Evolutionary conservation across 78 protist species (phyloP), one percentile per base, ranked within the genome.

Genomic region (Dictyostelium capitatum): DNA sequence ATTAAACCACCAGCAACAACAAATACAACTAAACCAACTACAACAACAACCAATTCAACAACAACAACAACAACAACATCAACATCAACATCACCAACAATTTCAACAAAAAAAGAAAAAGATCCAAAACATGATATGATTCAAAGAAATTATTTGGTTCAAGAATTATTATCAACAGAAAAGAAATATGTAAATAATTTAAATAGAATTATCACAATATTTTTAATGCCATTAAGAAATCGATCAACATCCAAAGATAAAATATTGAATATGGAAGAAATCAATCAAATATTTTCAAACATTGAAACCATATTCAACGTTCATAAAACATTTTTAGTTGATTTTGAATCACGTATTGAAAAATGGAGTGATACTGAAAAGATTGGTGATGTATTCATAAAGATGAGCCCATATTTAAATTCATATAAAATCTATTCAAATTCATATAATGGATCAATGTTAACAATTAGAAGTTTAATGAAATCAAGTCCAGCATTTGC

Each of bases 121-220:
- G 65, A 80, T 17, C 47, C 32, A 65, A 59, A 56, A 51, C 20
- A 59, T 47, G 73, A 77, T 50, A 56, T 53, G 78, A 51, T 62
- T n/a, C 93, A 87, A 77, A 74, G 93, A 87, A 77, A 46, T 47
- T 87, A 87, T 87, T 50, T 78, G 17, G 93, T 56, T 6, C 83
- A 87, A 87, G 93, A 87, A n/a, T 54, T 87, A 19, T 50, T 87
- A 65, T 59, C 93, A 17, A 87, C 85, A 2, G 93, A 87, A 50
- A 87, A 77, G 81, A 87, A 87, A 77, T 87, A 87, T 51, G 69
- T 87, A 14, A 87, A 87, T 50, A 87, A 73, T 77, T 77, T 87
- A 77, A 87, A 73, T 65, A 74, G 93, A 78, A 87, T 87, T 37
- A 77, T 87, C 4, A 87, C 93, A n/a, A 87, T 87, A 59, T 87